A percentile compares a stretch with the other conserved stretches of the same genome.
Evolutionary conservation across 345 rosid genomes (phyloP).

Genomic region (Syzygium grande): DNA sequence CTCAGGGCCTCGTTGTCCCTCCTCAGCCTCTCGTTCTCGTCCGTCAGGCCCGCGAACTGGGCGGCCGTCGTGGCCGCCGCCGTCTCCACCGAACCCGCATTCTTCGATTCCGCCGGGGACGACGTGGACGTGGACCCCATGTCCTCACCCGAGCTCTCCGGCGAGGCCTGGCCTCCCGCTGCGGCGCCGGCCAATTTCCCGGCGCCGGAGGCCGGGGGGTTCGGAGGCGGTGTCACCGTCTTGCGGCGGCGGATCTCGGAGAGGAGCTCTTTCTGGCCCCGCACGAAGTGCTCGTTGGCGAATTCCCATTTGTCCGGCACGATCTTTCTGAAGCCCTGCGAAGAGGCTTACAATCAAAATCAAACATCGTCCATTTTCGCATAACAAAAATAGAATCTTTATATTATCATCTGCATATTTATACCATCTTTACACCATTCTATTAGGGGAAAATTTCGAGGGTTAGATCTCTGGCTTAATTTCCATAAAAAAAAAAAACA

Average conservation of each 20-base stretch:
- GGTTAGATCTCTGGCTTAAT: too few relatives aligned
- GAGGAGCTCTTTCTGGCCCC: constrained; percentile 31
- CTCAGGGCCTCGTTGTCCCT: constrained; percentile 58
- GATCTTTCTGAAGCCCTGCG: constrained; percentile 30
- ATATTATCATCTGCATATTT: too few relatives aligned
- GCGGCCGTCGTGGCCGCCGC: background rate
- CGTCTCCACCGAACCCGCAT: constrained; percentile 64
- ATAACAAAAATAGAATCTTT: too few relatives aligned
- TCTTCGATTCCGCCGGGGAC: constrained; percentile 59
- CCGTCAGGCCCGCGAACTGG: constrained; percentile 51
- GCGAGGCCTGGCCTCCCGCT: constrained; percentile 11
- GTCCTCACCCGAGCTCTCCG: constrained; percentile 71
- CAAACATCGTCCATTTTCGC: background rate
- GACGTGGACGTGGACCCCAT: constrained; percentile 73
- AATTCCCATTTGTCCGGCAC: constrained; percentile 53
- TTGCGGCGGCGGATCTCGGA: constrained; percentile 40
- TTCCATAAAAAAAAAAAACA: too few relatives aligned
- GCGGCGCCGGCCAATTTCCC: constrained; percentile 11
- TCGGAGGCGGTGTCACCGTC: background rate
- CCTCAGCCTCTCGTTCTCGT: constrained; percentile 80
- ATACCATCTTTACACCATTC: too few relatives aligned
- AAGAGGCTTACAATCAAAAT: background rate
- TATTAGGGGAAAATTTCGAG: too few relatives aligned
- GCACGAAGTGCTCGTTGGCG: constrained; percentile 37
- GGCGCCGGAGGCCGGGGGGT: constrained; percentile 1